A percentile compares a stretch with the other conserved stretches of the same genome.
These are phyloP conservation scores for Pyrenophora tritici-repentis DNA, from an alignment of 2,329 filamentous ascomycete genomes.

Conservation along the genomic window DNA sequence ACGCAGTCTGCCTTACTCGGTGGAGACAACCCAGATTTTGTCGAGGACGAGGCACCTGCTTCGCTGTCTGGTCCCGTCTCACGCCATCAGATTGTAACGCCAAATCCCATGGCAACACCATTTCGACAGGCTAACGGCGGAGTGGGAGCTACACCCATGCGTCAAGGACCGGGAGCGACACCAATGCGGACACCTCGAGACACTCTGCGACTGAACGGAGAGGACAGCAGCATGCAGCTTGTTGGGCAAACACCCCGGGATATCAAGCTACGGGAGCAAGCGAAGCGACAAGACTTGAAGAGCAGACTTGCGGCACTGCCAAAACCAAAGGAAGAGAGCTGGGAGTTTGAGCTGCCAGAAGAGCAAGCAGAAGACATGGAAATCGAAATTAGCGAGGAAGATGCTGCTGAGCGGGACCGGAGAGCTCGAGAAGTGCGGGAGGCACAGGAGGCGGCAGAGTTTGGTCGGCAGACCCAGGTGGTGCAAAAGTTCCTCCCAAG, in stretches of 20 bases:
- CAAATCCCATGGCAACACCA: conserved; percentile 93
- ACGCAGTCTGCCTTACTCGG: conserved; percentile 92
- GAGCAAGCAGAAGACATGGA: conserved; percentile 68
- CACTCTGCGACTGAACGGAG: conserved; percentile 79
- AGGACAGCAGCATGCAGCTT: conserved; percentile 65
- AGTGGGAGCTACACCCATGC: conserved; percentile 68
- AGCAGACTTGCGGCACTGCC: conserved; percentile 80
- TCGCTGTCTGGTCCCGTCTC: conserved; percentile 86
- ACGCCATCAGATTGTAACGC: conserved; percentile 81
- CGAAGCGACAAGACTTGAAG: conserved; percentile 70
- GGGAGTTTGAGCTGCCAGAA: conserved; percentile 90
- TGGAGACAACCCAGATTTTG: conserved; percentile 88
- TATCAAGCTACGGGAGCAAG: conserved; percentile 70
- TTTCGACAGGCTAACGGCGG: conserved; percentile 67
- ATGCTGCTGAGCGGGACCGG: conserved; percentile 75
- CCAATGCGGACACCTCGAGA: conserved; percentile 89
- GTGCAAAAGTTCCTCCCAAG: conserved; percentile 83
- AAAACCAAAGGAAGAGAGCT: conserved; percentile 90
- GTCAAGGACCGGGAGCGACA: conserved; percentile 71
- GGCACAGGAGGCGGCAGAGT: conserved; percentile 70
- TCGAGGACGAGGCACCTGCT: conserved; percentile 80
- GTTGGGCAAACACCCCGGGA: conserved; percentile 78
- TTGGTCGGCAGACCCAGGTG: conserved; percentile 85
- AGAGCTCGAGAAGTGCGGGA: conserved; percentile 67
- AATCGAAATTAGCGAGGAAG: conserved; percentile 64